phyloP scores from a whole-genome alignment of 768 basidiomycete species.

The Termitomyces sp. region DNA sequence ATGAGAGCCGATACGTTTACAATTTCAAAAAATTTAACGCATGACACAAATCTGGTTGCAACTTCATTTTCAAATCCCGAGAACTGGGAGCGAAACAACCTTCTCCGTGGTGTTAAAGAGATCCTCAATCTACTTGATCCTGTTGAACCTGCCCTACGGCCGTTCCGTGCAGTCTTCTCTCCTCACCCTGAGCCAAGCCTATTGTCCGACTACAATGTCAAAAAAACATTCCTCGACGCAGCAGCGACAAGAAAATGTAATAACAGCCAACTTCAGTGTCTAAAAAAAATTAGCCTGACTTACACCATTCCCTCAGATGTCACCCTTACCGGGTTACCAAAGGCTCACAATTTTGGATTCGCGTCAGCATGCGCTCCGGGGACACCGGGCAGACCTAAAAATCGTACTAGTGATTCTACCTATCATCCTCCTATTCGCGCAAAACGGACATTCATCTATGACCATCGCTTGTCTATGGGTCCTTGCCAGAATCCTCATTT shows the following conservation, averaged over 20 bases:
- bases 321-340: conserved; percentile 15
- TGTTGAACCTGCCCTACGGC: conserved; percentile 34
- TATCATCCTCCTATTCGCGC: conserved; percentile 16
- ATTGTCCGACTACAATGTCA: conserved; percentile 29
- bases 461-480: conserved; percentile 40
- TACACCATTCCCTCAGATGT: conserved; percentile 15
- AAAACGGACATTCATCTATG: conserved; percentile 38
- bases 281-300: not conserved
- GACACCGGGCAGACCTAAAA: conserved; percentile 23
- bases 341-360: conserved; percentile 17
- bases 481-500: conserved; percentile 36
- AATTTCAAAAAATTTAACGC: conserved; percentile 31
- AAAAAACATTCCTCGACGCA: conserved; percentile 26
- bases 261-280: not conserved
- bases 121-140: conserved; percentile 30
- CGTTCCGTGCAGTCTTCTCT: conserved; percentile 38
- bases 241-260: conserved; percentile 27
- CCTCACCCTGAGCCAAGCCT: conserved; percentile 36
- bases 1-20: conserved; percentile 37
- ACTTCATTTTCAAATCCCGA: conserved; percentile 21
- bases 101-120: conserved; percentile 20
- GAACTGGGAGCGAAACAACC: conserved; percentile 16
- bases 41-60: conserved; percentile 16
- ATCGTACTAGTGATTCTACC: conserved; percentile 17
- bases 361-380: conserved; percentile 27